Evolutionary conservation across 352 stramenopile species (phyloP).

Genomic region (Globisporangium canariense): DNA sequence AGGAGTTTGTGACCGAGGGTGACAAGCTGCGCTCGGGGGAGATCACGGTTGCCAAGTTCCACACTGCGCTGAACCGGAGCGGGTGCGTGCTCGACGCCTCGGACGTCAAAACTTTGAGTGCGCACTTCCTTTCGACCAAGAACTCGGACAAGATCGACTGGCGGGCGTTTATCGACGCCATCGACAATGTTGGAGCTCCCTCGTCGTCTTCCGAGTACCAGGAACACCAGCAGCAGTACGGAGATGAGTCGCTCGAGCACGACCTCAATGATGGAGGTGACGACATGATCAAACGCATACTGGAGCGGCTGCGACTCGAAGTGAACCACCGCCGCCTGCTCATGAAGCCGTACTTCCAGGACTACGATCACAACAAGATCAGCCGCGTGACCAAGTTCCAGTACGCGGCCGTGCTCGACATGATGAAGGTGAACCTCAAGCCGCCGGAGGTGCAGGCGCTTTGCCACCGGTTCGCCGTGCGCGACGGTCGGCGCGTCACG

Average conservation of each 20-base stretch:
- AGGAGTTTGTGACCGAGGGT: conserved; percentile 78
- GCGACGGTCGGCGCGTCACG: conserved; percentile 44
- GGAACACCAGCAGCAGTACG: neutral
- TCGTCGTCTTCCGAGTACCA: neutral
- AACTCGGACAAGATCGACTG: conserved; percentile 79
- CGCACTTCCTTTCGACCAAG: conserved; percentile 55
- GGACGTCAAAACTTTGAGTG: conserved; percentile 61
- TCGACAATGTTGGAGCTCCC: conserved; percentile 27
- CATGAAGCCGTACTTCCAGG: conserved; percentile 88
- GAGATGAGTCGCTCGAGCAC: neutral
- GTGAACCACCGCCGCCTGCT: conserved; percentile 65
- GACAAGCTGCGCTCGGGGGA: conserved; percentile 79
- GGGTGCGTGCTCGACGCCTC: conserved; percentile 60
- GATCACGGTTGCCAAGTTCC: conserved; percentile 83
- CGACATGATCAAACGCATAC: conserved; percentile 24
- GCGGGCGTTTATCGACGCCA: conserved; percentile 57
- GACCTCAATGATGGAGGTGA: neutral
- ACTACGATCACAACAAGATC: conserved; percentile 80
- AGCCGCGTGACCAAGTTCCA: conserved; percentile 78
- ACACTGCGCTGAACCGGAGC: conserved; percentile 80
- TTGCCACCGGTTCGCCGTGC: conserved; percentile 47
- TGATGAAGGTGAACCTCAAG: conserved; percentile 68
- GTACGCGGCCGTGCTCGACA: conserved; percentile 79
- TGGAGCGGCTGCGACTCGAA: conserved; percentile 47
- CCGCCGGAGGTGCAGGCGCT: conserved; percentile 53